Percentiles rank a stretch among this genome's conserved stretches.
phyloP scores from a whole-genome alignment of 2,329 filamentous ascomycete genomes.

The Fusarium anguioides region DNA sequence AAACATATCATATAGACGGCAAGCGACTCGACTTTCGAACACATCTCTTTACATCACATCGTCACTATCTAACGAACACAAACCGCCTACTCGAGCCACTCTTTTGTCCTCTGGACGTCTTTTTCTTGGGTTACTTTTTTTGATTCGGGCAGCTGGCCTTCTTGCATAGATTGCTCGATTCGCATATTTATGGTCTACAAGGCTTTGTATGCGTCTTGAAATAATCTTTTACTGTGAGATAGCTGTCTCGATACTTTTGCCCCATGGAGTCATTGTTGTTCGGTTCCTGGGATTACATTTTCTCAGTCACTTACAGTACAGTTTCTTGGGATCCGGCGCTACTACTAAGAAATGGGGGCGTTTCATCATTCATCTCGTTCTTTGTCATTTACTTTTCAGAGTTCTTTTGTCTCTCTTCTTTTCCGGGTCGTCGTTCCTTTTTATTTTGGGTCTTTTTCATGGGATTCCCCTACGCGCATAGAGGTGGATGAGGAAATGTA shows the following conservation, averaged over 20 bases:
- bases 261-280: conserved; percentile 25
- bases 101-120: conserved; percentile 22
- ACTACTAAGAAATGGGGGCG: conserved; percentile 42
- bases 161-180: conserved; percentile 22
- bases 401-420: conserved; percentile 7
- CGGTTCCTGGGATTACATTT: conserved; percentile 34
- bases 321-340: conserved; percentile 46
- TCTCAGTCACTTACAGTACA: conserved; percentile 25
- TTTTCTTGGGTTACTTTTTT: conserved; percentile 36
- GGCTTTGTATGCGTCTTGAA: neutral
- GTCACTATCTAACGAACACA: conserved; percentile 27
- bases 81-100: conserved; percentile 34
- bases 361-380: conserved; percentile 31
- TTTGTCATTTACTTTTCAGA: conserved; percentile 23
- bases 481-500: conserved; percentile 20
- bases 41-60: conserved; percentile 31
- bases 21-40: conserved; percentile 43
- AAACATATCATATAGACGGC: conserved; percentile 49
- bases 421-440: conserved; percentile 28
- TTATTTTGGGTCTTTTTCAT: conserved; percentile 4
- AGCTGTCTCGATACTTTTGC: conserved; percentile 1
- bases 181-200: neutral
- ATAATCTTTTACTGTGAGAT: neutral
- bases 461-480: conserved; percentile 17
- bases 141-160: conserved; percentile 19